Evolutionary conservation across 306 rosid species (phyloP), one percentile per base, ranked within the genome.

Genomic region (Bauhinia variegata): DNA sequence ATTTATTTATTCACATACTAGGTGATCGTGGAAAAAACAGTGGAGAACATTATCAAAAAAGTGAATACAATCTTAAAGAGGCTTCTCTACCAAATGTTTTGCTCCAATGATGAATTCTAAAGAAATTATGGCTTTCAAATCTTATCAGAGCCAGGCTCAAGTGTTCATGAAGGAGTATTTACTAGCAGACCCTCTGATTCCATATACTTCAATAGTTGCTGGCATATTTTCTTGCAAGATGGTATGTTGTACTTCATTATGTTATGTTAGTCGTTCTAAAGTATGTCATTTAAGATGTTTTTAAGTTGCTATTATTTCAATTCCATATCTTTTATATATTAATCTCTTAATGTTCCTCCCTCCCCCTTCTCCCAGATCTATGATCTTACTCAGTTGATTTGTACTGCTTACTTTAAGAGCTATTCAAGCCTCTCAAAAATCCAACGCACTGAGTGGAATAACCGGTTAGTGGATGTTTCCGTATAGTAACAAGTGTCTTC

Each of bases 381-480:
- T 74, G 91, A 88, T 76, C 80, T 88, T 48, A 83, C 85, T 65
- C 91, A 86, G 73, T 73, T 80, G 65, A 58, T 88, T 61, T 83
- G 98, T 70, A 70, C 82, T 37, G 65, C 79, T 61, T 87, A 88
- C 78, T 93, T 89, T 69, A 93, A 88, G 87, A 83, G 90, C 81
- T 93, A 89, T 78, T 83, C 96, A 19, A 83, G 83, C 53, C 97
- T 93, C 60, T 74, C 95, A 38, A 82, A 74, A 70, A 28, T 86
- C 57, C 96, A 88, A 68, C 89, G 89, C 12, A 53, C 67, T 41
- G 96, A 93, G 82, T 93, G 98, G 98, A 90, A 86, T 71, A 93
- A 83, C 82, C 84, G 98, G 98, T 93, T 66, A 60, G 31, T 64
- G 56, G 49, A 70, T 57, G 7, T 23, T 70, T 68, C 67, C 67